These are phyloP conservation scores for Oenanthe javanica DNA, from an alignment of 140 eudicot species.

Conservation along the genomic window DNA sequence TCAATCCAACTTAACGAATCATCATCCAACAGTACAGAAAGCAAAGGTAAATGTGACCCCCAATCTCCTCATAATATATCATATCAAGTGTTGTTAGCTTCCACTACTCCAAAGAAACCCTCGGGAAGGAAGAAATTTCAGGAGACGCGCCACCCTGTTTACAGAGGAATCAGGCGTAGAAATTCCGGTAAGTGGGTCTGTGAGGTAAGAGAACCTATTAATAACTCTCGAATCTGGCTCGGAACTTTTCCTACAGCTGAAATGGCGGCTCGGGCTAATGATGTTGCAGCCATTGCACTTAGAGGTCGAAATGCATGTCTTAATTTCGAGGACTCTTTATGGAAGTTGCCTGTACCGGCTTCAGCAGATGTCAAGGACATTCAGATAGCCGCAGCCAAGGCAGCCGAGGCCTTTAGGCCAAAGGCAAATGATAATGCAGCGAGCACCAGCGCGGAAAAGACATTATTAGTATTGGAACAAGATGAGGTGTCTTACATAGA, in stretches of 20 bases:
- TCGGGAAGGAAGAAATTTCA: background rate
- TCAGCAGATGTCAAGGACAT: slow-evolving; percentile 50
- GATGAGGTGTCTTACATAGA: slow-evolving; percentile 23
- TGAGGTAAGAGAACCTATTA: too few species aligned
- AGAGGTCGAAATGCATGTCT: too few species aligned
- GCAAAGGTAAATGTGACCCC: background rate
- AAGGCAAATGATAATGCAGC: background rate
- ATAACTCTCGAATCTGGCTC: too few species aligned
- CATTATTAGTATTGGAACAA: background rate
- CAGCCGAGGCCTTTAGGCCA: slow-evolving; percentile 56
- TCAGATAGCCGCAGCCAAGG: slow-evolving; percentile 66
- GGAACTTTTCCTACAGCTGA: too few species aligned
- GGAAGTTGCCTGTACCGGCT: slow-evolving; percentile 64
- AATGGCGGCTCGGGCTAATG: too few species aligned
- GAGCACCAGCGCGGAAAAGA: background rate
- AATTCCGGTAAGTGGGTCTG: background rate
- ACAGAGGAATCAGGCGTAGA: too few species aligned
- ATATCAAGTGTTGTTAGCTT: background rate
- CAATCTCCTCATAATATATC: too few species aligned
- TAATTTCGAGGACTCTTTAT: slow-evolving; percentile 43
- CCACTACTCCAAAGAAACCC: slow-evolving; percentile 4
- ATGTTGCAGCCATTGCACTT: too few species aligned
- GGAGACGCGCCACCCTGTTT: too few species aligned
- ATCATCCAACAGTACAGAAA: background rate
- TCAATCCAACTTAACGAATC: background rate